Evolutionary conservation across 768 basidiomycete genomes (phyloP), one percentile per base, ranked within the genome.

Genomic region (Mycena indigotica): DNA sequence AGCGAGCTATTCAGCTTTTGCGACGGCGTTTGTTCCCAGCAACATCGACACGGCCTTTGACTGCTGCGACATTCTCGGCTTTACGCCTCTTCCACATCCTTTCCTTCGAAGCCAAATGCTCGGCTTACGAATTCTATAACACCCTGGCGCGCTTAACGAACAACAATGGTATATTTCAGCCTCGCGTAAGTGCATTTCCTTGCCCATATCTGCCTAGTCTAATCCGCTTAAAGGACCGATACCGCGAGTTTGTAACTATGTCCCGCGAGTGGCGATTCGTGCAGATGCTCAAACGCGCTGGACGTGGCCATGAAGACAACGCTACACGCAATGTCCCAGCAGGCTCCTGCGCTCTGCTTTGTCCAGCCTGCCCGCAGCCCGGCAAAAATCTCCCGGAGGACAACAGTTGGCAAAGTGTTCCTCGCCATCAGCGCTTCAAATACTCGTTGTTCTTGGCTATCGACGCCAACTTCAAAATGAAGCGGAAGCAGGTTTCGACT

Each of bases 1-100:
- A n/a, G 6, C 50, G 52, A 17, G 50, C 52, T 0, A 45, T 53
- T 16, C 65, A 65, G 23, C 51, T 64, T 0, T 39, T 65, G 48
- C 39, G 63, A 2, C 44, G 39, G 0, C 16, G 30, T 4, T 58
- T 39, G 59, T 64, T 38, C 40, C 65, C 65, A 1, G 63, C 65
- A 6, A 57, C 56, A 1, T 30, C n/a, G 0, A 10, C 4, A 0
- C 21, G 50, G 23, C 50, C 52, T 0, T 28, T 4, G 2, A 58
- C 56, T 0, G 52, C 45, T 4, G 57, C 57, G 4, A 58, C 52
- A 2, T 58, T 58, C 28, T 17, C 3, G 5, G 57, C 32, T 2
- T 13, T 58, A 0, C 45, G 46, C 0, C 21, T 58, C 2, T 58
- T 58, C 8, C 26, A 53, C 15, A 50, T 17, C 4, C 3, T 49